Conservation (phyloP, 352 stramenopile genomes). For the Albugo laibachii region DNA sequence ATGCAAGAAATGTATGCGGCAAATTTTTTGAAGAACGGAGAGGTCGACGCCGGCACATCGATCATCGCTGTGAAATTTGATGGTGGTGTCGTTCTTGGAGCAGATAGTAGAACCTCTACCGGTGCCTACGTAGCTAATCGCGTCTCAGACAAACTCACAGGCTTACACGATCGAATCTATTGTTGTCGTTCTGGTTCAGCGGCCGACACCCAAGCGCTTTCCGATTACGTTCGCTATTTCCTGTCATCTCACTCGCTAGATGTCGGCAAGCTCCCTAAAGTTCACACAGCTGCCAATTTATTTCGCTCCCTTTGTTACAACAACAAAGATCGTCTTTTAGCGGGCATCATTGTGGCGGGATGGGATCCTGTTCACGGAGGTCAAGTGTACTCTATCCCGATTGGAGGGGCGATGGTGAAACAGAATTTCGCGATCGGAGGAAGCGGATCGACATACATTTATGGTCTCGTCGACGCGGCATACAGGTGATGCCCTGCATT, state of each 20-base stretch:
- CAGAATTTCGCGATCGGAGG: constrained; percentile 94
- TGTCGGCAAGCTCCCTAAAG: constrained; percentile 82
- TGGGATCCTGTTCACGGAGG: constrained; percentile 93
- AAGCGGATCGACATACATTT: constrained; percentile 96
- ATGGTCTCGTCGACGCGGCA: constrained; percentile 89
- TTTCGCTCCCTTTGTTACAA: constrained; percentile 94
- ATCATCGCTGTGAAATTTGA: constrained; percentile 96
- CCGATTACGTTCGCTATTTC: constrained; percentile 71
- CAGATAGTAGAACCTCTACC: constrained; percentile 86
- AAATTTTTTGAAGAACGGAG: constrained; percentile 57
- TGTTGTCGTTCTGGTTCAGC: constrained; percentile 94
- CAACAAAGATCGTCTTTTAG: constrained; percentile 93
- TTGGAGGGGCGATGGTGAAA: constrained; percentile 91
- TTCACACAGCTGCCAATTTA: constrained; percentile 95
- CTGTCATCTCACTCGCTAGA: constrained; percentile 54
- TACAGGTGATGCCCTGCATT: constrained; percentile 41
- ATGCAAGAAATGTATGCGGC: neutral
- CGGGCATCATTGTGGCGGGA: constrained; percentile 95
- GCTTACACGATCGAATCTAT: constrained; percentile 94
- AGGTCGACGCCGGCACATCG: constrained; percentile 92
- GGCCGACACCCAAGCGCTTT: constrained; percentile 91
- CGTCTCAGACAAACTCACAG: constrained; percentile 95
- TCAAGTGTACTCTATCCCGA: constrained; percentile 90
- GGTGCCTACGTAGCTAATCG: constrained; percentile 96
- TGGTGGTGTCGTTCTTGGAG: constrained; percentile 92